These are phyloP conservation scores for Wickerhamiella azyma DNA, from an alignment of 805 yeast species.

Conservation along the genomic window DNA sequence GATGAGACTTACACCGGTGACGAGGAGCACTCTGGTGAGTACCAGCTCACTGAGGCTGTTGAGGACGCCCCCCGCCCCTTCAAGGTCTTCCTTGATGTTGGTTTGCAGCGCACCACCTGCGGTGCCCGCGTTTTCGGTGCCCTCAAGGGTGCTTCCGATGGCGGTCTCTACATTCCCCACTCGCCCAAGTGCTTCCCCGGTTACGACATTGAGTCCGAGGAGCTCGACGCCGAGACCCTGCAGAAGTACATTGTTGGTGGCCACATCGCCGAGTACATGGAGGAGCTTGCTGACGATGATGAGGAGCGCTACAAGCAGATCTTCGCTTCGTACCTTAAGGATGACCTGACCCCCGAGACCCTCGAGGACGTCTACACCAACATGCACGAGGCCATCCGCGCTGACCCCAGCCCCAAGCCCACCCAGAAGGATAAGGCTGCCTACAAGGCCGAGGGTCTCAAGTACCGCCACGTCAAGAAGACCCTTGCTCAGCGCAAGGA, in stretches of 20 bases:
- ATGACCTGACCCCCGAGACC: slow-evolving; percentile 93
- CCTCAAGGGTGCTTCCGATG: slow-evolving; percentile 99
- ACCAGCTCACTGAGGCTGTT: slow-evolving; percentile 94
- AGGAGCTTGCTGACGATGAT: slow-evolving; percentile 99
- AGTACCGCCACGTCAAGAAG: slow-evolving; percentile 78
- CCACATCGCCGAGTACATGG: slow-evolving; percentile 99
- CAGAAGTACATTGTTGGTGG: slow-evolving; percentile 99
- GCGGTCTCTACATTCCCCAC: slow-evolving; percentile 99
- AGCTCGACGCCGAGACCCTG: slow-evolving; percentile 90
- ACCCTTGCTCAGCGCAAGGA: slow-evolving; percentile 85
- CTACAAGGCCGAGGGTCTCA: slow-evolving; percentile 93
- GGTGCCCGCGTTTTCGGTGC: slow-evolving; percentile 99
- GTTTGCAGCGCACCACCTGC: slow-evolving; percentile 99
- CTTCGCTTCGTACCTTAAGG: slow-evolving; percentile 93
- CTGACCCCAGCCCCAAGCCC: slow-evolving; percentile 81
- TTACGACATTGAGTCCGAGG: slow-evolving; percentile 98
- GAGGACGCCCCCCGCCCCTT: slow-evolving; percentile 99
- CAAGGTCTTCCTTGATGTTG: slow-evolving; percentile 98
- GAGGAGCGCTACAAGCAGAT: slow-evolving; percentile 97
- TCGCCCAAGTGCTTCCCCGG: slow-evolving; percentile 99
- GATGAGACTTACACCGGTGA: slow-evolving; percentile 98
- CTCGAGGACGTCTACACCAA: slow-evolving; percentile 88
- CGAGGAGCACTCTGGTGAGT: slow-evolving; percentile 99
- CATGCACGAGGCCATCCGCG: slow-evolving; percentile 96
- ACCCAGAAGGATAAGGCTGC: slow-evolving; percentile 91